Evolutionary conservation across 345 rosid species (phyloP), one percentile per base, ranked within the genome.

Genomic region (Populus simonii): DNA sequence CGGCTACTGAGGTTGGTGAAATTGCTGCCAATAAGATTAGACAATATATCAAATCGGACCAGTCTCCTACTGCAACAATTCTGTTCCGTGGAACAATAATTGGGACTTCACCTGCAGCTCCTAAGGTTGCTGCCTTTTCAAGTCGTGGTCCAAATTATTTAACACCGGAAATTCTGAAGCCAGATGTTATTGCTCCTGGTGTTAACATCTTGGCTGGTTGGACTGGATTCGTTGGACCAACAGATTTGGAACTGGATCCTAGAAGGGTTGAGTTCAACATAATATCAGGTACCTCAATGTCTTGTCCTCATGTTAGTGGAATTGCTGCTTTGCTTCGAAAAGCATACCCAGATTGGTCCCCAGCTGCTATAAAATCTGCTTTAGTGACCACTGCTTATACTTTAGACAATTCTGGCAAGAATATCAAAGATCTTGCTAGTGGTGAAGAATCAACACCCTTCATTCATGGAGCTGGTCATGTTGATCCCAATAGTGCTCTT

Each of bases 401-500:
- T 65, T 6, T 86, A 1, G 99, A 95, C 79, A 90, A 91, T 62
- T 85, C 91, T 6, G 98, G 96, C 10, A 75, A 81, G 35, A 80
- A 66, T 70, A 89, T 96, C 16, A 76, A 84, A 69, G 98, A 96
- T 89, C 96, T 92, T 72, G 93, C 96, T 17, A 89, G 80, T 1
- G 97, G 92, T 0, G 68, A 88, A 22, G 83, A 88, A 62, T 83
- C 97, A 41, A 89, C 90, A 38, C 89, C 99, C 6, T 93, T 89
- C 51, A 41, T 89, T 75, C 89, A 77, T 1, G 99, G 99, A 22
- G 92, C 96, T 1, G 99, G 98, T 3, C 97, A 93, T 76, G 97
- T 92, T 3, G 93, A 90, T 86, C 99, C 96, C 1, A 93, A 92
- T 69, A 77, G 81, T 70, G 97, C 99, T 27, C 84, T 92, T 47